A percentile compares a stretch with the other conserved stretches of the same genome.
Evolutionary conservation across 2,329 filamentous ascomycete species (phyloP).

Genomic region (Venturia oleaginea): DNA sequence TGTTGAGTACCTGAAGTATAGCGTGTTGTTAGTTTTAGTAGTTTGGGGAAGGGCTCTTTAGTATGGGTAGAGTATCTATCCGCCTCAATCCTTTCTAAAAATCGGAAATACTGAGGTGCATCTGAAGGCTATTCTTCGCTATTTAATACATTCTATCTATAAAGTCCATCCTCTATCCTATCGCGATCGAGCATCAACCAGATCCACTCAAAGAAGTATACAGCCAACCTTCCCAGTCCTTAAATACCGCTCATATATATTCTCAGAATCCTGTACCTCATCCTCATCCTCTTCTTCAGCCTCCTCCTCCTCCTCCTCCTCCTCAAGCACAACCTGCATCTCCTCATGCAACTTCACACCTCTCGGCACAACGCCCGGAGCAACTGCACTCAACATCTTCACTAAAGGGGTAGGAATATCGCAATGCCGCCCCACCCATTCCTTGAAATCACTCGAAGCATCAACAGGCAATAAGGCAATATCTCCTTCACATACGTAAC

Average conservation of each 20-base stretch:
- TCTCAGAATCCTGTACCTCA: not conserved
- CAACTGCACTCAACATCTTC: not conserved
- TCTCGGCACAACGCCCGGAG: not conserved
- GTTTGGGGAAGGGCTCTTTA: no score
- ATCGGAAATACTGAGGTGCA: no score
- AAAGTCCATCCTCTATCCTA: no score
- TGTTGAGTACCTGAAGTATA: no score
- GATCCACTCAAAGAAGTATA: not conserved
- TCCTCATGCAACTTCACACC: not conserved
- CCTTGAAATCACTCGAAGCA: not conserved
- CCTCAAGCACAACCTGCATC: no score
- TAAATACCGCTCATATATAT: not conserved
- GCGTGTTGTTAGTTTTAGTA: no score
- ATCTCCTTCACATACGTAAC: not conserved
- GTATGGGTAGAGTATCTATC: no score
- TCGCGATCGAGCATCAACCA: no score
- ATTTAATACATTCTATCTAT: no score
- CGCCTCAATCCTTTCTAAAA: no score
- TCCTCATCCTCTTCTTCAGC: not conserved
- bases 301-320: not conserved
- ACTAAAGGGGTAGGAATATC: not conserved
- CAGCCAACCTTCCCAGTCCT: not conserved
- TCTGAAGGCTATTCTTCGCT: no score
- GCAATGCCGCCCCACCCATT: not conserved
- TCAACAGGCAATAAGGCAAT: not conserved